A percentile compares a stretch with the other conserved stretches of the same genome.
Evolutionary conservation across 352 stramenopile genomes (phyloP).

Genomic region (Phytophthora megakarya): DNA sequence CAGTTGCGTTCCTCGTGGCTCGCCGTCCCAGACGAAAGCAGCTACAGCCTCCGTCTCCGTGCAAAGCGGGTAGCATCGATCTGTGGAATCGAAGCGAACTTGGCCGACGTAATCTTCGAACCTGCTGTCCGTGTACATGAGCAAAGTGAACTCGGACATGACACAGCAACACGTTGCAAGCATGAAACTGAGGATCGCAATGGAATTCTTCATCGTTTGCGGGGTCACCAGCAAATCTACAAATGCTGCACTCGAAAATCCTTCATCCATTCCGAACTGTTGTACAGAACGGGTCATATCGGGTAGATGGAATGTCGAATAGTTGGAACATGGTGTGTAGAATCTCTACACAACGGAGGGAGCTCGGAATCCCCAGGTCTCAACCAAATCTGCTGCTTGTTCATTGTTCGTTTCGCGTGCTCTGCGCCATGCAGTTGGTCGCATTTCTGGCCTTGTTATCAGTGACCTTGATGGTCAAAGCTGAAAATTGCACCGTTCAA

Average conservation of each 20-base stretch:
- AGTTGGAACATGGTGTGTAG: no score
- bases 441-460: background rate
- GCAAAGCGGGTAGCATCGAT: slow-evolving; percentile 30
- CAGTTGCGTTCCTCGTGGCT: slow-evolving; percentile 21
- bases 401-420: slow-evolving; percentile 14
- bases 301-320: slow-evolving; percentile 15
- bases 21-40: slow-evolving; percentile 23
- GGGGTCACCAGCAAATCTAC: slow-evolving; percentile 5
- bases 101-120: slow-evolving; percentile 30
- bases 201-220: slow-evolving; percentile 17
- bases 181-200: background rate
- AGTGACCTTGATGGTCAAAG: background rate
- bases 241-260: background rate
- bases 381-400: background rate
- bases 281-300: background rate
- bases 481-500: slow-evolving; percentile 27
- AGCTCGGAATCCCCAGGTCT: background rate
- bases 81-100: slow-evolving; percentile 22
- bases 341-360: no score
- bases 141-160: slow-evolving; percentile 15
- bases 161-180: background rate
- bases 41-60: slow-evolving; percentile 6
- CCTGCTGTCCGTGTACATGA: slow-evolving; percentile 33
- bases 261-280: background rate
- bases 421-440: background rate